These are phyloP conservation scores for Lagerstroemia speciosa DNA, from an alignment of 345 rosid genomes.

Conservation along the genomic window DNA sequence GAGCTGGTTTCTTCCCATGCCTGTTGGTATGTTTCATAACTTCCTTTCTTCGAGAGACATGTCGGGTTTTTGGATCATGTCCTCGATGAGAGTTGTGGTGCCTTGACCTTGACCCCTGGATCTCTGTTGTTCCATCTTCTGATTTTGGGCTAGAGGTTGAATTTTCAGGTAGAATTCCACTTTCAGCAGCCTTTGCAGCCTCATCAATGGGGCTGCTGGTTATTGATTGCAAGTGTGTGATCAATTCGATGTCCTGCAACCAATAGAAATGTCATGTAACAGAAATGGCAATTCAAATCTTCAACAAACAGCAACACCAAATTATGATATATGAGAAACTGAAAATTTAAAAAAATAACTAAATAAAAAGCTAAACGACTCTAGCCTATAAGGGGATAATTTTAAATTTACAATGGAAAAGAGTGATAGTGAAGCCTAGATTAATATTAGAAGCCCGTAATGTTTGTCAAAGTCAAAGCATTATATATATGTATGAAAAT, in stretches of 20 bases:
- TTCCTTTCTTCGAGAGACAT: constrained; percentile 30
- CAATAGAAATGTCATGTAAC: constrained; percentile 4
- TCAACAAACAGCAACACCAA: too few relatives aligned
- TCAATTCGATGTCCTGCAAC: constrained; percentile 37
- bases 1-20: not conserved
- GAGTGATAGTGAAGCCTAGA: too few relatives aligned
- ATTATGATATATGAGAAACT: too few relatives aligned
- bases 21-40: constrained; percentile 17
- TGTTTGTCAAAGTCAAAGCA: too few relatives aligned
- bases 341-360: not conserved
- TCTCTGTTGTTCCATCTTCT: constrained; percentile 37
- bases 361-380: too few relatives aligned
- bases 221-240: constrained; percentile 31
- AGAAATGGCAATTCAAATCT: not conserved
- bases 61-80: constrained; percentile 28
- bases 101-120: constrained; percentile 27
- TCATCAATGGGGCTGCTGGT: constrained; percentile 50
- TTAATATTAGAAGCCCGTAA: too few relatives aligned
- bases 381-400: too few relatives aligned
- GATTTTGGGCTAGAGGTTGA: constrained; percentile 42
- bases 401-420: too few relatives aligned
- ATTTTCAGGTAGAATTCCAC: constrained; percentile 41
- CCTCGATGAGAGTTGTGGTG: constrained; percentile 21
- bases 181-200: constrained; percentile 46
- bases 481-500: too few relatives aligned